These are phyloP conservation scores for Lactarius hatsudake DNA, from an alignment of 768 basidiomycete genomes.

Conservation along the genomic window DNA sequence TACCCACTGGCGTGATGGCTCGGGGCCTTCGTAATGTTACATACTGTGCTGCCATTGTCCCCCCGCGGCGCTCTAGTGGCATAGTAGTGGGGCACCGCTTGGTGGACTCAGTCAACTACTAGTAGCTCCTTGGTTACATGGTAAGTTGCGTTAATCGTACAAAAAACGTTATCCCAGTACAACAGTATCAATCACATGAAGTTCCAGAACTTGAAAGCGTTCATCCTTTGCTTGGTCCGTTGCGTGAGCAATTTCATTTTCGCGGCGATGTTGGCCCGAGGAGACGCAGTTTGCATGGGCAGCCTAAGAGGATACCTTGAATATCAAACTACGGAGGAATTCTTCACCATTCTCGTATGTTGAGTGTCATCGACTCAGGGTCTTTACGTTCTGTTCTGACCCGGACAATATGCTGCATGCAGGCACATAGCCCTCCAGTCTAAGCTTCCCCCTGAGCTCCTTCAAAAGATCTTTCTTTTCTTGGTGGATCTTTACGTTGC, in stretches of 20 bases:
- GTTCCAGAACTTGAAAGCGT: background rate
- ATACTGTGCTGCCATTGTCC: too few species aligned
- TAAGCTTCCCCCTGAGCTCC: background rate
- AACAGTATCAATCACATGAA: too few species aligned
- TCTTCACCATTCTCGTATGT: background rate
- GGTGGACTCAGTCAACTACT: too few species aligned
- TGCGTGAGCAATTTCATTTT: background rate
- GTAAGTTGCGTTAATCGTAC: too few species aligned
- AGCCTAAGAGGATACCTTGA: background rate
- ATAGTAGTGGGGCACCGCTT: too few species aligned
- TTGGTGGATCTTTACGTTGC: background rate
- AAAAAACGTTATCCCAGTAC: too few species aligned
- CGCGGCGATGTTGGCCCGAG: background rate
- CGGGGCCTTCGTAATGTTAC: too few species aligned
- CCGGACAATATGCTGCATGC: background rate
- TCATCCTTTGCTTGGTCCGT: too few species aligned
- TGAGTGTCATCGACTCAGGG: background rate
- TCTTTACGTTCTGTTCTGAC: background rate
- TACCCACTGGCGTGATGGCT: too few species aligned
- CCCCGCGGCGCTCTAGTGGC: too few species aligned
- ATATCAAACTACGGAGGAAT: background rate
- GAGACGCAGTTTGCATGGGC: background rate
- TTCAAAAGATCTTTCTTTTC: background rate
- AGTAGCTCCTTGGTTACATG: too few species aligned
- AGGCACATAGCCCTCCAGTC: conserved; percentile 2